A percentile compares a stretch with the other conserved stretches of the same genome.
Evolutionary conservation across 495 filamentous ascomycete genomes (phyloP).

Genomic region (Ramalina intermedia): DNA sequence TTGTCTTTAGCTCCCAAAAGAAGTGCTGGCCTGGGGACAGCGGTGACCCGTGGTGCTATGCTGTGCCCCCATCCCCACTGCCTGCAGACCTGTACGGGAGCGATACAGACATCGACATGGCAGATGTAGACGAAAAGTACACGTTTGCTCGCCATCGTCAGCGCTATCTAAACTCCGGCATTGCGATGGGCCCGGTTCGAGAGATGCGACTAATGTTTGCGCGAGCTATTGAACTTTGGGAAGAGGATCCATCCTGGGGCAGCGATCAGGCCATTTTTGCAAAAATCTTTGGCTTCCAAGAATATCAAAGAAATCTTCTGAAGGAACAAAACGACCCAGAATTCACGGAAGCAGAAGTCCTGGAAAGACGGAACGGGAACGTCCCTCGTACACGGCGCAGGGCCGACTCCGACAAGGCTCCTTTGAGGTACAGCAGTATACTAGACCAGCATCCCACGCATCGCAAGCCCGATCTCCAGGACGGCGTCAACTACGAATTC

Average conservation of each 20-base stretch:
- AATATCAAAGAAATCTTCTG: constrained; percentile 1
- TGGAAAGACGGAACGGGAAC: neutral
- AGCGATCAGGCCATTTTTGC: constrained; percentile 5
- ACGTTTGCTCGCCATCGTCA: neutral
- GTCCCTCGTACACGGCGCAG: neutral
- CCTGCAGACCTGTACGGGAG: constrained; percentile 4
- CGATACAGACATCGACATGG: constrained; percentile 4
- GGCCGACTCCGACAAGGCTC: neutral
- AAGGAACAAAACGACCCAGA: neutral
- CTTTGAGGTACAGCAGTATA: neutral
- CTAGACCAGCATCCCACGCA: neutral
- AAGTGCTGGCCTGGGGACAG: constrained; percentile 5
- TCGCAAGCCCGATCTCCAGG: neutral
- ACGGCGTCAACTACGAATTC: constrained; percentile 3
- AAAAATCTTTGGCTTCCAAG: constrained; percentile 3
- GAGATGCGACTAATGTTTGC: constrained; percentile 6
- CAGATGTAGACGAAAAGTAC: neutral
- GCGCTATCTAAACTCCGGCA: constrained; percentile 3
- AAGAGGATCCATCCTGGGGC: neutral
- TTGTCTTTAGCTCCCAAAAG: constrained; percentile 6
- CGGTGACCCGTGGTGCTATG: constrained; percentile 1
- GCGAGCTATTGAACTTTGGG: neutral
- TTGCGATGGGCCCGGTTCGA: constrained; percentile 3
- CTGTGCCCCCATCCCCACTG: constrained; percentile 1
- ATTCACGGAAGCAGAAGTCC: neutral